Conservation (phyloP, 805 yeast genomes). For the Starmerella asiatica region DNA sequence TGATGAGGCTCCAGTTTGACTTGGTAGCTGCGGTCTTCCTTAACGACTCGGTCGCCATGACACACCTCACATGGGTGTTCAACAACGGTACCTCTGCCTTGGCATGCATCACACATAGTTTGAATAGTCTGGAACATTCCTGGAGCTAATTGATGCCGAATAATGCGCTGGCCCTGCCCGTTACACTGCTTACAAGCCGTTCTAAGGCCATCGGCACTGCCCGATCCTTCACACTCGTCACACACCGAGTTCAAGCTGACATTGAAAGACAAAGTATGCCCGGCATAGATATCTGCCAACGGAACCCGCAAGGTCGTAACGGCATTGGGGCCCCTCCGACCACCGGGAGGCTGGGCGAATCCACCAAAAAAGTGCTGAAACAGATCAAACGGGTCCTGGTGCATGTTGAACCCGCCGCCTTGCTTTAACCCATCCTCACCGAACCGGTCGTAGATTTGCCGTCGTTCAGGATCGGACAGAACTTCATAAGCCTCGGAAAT, state of each 20-base stretch:
- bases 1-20: constrained; percentile 61
- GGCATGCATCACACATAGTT: constrained; percentile 63
- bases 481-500: constrained; percentile 90
- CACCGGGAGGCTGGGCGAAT: not conserved
- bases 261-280: constrained; percentile 46
- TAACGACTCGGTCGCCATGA: constrained; percentile 51
- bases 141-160: constrained; percentile 68
- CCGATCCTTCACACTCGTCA: constrained; percentile 66
- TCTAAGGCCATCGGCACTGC: constrained; percentile 64
- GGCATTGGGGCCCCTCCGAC: constrained; percentile 45
- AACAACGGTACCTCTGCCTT: constrained; percentile 61
- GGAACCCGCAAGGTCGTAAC: constrained; percentile 43
- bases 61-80: constrained; percentile 55
- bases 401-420: constrained; percentile 18
- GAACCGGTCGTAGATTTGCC: constrained; percentile 52
- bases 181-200: constrained; percentile 55
- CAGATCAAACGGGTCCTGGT: constrained; percentile 43
- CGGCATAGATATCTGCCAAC: constrained; percentile 55
- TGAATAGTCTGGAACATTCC: constrained; percentile 83
- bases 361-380: constrained; percentile 52
- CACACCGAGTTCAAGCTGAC: constrained; percentile 65
- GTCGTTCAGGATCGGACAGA: constrained; percentile 56
- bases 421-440: constrained; percentile 63
- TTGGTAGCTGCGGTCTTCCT: constrained; percentile 43
- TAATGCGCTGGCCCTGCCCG: constrained; percentile 59